Percentiles rank a stretch among this genome's conserved stretches.
phyloP scores from a whole-genome alignment of 1,284 basidiomycete genomes.

The Bondarzewia mesenterica region DNA sequence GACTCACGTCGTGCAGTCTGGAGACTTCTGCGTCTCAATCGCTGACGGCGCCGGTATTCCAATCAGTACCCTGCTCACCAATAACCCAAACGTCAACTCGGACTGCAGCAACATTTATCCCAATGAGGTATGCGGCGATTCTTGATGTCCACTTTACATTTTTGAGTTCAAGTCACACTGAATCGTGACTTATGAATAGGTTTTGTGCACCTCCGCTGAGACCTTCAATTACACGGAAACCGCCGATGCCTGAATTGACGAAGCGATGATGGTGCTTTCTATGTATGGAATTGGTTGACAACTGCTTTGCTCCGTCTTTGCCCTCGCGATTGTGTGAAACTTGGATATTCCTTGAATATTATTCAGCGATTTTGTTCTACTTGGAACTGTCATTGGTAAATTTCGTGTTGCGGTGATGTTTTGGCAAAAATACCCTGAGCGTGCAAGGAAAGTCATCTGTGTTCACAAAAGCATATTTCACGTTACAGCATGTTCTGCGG shows the following conservation, averaged over 20 bases:
- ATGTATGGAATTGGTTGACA: no score
- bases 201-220: constrained; percentile 1
- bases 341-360: no score
- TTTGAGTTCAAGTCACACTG: neutral
- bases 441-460: no score
- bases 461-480: no score
- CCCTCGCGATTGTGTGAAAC: no score
- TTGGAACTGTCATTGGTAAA: no score
- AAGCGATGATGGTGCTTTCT: no score
- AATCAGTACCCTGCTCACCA: constrained; percentile 32
- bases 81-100: constrained; percentile 47
- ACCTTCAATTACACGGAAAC: neutral
- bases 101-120: constrained; percentile 41
- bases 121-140: constrained; percentile 28
- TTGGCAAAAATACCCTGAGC: no score
- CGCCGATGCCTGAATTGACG: neutral
- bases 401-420: no score
- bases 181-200: neutral
- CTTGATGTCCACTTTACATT: neutral
- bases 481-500: no score
- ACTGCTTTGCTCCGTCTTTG: no score
- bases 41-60: constrained; percentile 27
- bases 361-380: no score
- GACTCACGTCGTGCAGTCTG: constrained; percentile 32
- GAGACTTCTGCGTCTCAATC: constrained; percentile 35